phyloP scores from a whole-genome alignment of 805 yeast species.

The Saccharomycopsis fermentans region DNA sequence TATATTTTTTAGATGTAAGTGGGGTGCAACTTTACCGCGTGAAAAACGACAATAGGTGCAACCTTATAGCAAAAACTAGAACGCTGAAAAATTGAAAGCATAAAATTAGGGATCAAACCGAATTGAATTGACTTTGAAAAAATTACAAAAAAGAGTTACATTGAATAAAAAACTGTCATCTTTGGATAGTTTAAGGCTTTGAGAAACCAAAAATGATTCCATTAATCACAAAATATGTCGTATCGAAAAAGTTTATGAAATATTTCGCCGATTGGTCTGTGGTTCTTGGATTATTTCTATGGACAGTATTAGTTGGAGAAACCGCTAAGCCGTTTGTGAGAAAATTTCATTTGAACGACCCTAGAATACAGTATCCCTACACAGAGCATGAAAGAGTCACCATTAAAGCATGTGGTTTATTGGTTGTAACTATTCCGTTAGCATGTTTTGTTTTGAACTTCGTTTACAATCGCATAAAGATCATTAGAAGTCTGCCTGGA shows the following conservation, averaged over 20 bases:
- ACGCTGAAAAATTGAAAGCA: too few relatives aligned
- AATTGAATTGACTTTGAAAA: too few relatives aligned
- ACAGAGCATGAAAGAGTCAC: constrained; percentile 67
- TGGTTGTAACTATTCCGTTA: constrained; percentile 24
- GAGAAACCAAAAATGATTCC: background rate
- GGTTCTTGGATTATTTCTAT: constrained; percentile 5
- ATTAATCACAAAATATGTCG: background rate
- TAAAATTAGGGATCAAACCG: too few relatives aligned
- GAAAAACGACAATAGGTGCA: too few relatives aligned
- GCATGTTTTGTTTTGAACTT: constrained; percentile 8
- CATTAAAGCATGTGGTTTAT: constrained; percentile 40
- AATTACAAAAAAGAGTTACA: too few relatives aligned
- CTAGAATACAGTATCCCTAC: constrained; percentile 72
- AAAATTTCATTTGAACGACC: constrained; percentile 66
- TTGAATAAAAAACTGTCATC: too few relatives aligned
- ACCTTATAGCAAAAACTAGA: too few relatives aligned
- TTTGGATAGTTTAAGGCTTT: too few relatives aligned
- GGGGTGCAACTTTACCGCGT: too few relatives aligned
- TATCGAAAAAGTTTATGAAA: constrained; percentile 6
- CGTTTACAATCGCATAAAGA: constrained; percentile 20
- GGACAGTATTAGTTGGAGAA: constrained; percentile 14
- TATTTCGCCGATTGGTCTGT: constrained; percentile 16
- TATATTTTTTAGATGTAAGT: too few relatives aligned
- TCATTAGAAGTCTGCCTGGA: constrained; percentile 24
- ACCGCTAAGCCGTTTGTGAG: constrained; percentile 56